Evolutionary conservation across 2,329 filamentous ascomycete genomes (phyloP).

Genomic region (Aspergillus tanneri): DNA sequence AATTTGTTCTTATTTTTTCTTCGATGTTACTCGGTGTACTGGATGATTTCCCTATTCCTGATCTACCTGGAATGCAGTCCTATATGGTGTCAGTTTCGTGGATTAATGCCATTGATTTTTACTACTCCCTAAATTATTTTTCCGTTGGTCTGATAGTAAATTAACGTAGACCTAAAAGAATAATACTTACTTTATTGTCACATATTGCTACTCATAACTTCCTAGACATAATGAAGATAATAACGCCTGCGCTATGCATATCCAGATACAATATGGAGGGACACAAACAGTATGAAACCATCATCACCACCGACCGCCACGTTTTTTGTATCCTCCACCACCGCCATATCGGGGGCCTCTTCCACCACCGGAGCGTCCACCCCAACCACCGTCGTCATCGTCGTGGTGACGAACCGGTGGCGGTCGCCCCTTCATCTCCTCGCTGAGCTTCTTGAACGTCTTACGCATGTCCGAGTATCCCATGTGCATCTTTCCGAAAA

Average conservation of each 20-base stretch:
- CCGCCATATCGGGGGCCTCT: constrained; percentile 44
- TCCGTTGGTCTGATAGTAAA: constrained; percentile 3
- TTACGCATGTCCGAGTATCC: constrained; percentile 98
- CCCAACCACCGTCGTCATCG: constrained; percentile 52
- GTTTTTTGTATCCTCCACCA: constrained; percentile 48
- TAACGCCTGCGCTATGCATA: constrained; percentile 48
- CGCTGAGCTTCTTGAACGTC: constrained; percentile 80
- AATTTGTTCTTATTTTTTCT: constrained; percentile 4
- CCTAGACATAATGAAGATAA: constrained; percentile 26
- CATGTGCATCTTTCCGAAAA: constrained; percentile 99
- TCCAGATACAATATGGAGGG: constrained; percentile 17
- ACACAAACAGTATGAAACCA: constrained; percentile 11
- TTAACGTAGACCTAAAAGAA: not conserved
- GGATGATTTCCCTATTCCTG: not conserved
- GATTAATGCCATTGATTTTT: not conserved
- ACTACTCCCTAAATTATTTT: not conserved
- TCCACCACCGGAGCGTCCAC: constrained; percentile 42
- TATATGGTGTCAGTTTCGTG: not conserved
- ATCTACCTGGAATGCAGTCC: not conserved
- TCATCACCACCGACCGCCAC: constrained; percentile 44
- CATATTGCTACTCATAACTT: constrained; percentile 26
- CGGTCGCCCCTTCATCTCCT: constrained; percentile 74
- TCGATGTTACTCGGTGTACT: not conserved
- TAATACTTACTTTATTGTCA: constrained; percentile 22
- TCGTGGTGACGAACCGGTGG: constrained; percentile 59